A percentile compares a stretch with the other conserved stretches of the same genome.
phyloP scores from a whole-genome alignment of 169 alveolate species.

The Eimeria sp. region DNA sequence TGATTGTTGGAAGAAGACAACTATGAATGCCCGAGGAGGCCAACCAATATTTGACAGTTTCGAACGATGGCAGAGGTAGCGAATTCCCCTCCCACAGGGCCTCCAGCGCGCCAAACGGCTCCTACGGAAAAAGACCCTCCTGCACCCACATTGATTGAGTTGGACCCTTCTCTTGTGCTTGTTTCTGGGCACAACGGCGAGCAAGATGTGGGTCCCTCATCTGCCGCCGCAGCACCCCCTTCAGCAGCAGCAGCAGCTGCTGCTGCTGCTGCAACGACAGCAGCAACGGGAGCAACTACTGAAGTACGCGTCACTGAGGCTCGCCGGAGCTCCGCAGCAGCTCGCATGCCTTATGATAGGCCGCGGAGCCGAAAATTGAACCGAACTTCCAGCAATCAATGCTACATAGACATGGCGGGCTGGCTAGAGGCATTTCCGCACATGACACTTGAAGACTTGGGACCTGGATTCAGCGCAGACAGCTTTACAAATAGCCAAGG shows the following conservation, averaged over 20 bases:
- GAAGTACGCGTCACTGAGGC: not conserved
- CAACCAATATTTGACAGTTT: not conserved
- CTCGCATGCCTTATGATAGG: slow-evolving; percentile 36
- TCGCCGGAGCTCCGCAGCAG: not conserved
- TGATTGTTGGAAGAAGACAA: not conserved
- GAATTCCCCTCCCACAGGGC: not conserved
- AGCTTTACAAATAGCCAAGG: slow-evolving; percentile 34
- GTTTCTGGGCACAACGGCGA: not conserved
- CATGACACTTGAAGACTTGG: slow-evolving; percentile 21
- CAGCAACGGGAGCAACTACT: not conserved
- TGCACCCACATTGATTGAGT: not conserved
- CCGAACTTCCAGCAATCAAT: slow-evolving; percentile 30
- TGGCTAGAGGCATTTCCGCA: slow-evolving; percentile 51
- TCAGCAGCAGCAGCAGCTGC: not conserved
- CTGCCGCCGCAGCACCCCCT: not conserved
- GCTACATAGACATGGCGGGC: slow-evolving; percentile 17
- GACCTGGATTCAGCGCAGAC: slow-evolving; percentile 63
- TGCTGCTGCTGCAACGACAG: not conserved
- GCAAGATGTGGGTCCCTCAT: not conserved
- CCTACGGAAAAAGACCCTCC: not conserved
- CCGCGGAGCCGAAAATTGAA: not conserved
- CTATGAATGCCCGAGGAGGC: not conserved
- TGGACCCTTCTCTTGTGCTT: not conserved
- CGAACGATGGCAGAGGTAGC: not conserved
- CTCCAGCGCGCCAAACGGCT: not conserved